Evolutionary conservation across 2,329 filamentous ascomycete genomes (phyloP).

Genomic region (Ceratocystis alfenasii): DNA sequence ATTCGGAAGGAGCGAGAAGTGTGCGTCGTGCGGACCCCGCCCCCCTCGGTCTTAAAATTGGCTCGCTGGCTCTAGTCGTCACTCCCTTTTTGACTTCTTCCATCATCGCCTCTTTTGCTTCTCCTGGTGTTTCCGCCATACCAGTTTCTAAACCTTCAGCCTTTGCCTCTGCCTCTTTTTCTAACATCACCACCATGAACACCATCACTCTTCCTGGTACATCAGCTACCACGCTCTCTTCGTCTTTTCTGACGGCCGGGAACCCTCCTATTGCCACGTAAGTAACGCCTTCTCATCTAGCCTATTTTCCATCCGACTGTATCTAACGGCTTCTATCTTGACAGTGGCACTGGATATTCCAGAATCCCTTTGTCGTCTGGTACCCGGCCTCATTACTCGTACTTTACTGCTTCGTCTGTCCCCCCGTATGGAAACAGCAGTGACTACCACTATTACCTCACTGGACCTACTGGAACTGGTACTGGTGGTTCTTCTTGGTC

Average conservation of each 20-base stretch:
- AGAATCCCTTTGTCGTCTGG: slow-evolving; percentile 7
- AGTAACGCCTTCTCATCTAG: not conserved
- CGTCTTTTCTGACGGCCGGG: not conserved
- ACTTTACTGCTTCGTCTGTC: not conserved
- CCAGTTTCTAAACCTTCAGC: not conserved
- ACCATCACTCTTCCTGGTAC: slow-evolving; percentile 18
- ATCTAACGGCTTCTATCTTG: not conserved
- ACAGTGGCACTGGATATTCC: not conserved
- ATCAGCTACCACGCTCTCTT: slow-evolving; percentile 9
- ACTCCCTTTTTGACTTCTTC: slow-evolving; percentile 13
- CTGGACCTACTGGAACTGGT: not conserved
- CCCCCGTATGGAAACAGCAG: slow-evolving; percentile 10
- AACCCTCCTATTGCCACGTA: slow-evolving; percentile 15
- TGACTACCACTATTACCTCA: not conserved
- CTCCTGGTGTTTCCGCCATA: not conserved
- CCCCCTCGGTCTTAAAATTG: slow-evolving; percentile 5
- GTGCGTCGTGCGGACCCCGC: slow-evolving; percentile 15
- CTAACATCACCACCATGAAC: slow-evolving; percentile 18
- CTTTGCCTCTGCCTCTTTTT: slow-evolving; percentile 9
- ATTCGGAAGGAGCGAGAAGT: slow-evolving; percentile 7
- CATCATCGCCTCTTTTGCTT: not conserved
- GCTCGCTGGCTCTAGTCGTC: slow-evolving; percentile 1
- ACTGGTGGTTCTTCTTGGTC: not conserved
- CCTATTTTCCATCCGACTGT: not conserved
- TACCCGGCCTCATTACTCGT: slow-evolving; percentile 4